Percentiles rank a stretch among this genome's conserved stretches.
Conservation (phyloP, 2,329 filamentous ascomycete species). For the Grosmannia serpens region DNA sequence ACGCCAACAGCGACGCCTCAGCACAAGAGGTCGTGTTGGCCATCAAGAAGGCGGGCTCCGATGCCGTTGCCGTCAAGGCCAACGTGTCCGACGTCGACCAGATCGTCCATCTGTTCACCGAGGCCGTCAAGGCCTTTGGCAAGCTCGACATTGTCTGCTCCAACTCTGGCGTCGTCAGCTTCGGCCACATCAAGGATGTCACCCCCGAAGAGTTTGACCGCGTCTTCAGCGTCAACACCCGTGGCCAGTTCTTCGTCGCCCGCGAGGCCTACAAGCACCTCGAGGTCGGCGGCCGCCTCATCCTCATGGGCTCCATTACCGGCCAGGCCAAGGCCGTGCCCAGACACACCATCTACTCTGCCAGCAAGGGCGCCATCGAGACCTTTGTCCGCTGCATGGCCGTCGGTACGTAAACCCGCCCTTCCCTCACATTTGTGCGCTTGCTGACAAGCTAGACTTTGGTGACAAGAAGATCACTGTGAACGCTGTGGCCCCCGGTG, state of each 20-base stretch:
- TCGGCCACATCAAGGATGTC: constrained; percentile 47
- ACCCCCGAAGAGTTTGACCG: constrained; percentile 48
- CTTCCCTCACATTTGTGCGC: neutral
- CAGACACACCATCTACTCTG: constrained; percentile 23
- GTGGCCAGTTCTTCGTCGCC: constrained; percentile 52
- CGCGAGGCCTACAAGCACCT: constrained; percentile 52
- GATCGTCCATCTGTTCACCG: constrained; percentile 24
- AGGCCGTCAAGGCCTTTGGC: constrained; percentile 45
- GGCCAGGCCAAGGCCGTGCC: constrained; percentile 23
- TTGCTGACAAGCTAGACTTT: constrained; percentile 15
- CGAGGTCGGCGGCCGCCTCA: constrained; percentile 48
- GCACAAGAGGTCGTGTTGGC: constrained; percentile 12
- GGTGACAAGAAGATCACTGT: constrained; percentile 25
- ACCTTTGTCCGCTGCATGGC: constrained; percentile 21
- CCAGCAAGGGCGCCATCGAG: constrained; percentile 24
- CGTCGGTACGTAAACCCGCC: constrained; percentile 6
- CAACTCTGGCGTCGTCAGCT: constrained; percentile 48
- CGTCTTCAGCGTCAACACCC: constrained; percentile 48
- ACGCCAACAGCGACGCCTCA: constrained; percentile 15
- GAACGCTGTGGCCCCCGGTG: constrained; percentile 24
- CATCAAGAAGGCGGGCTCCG: constrained; percentile 13
- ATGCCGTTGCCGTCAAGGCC: constrained; percentile 19
- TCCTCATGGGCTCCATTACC: constrained; percentile 53
- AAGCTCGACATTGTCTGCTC: constrained; percentile 50
- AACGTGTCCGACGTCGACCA: constrained; percentile 21